phyloP scores from a whole-genome alignment of 768 basidiomycete genomes.

The Agaricus subrufescens region DNA sequence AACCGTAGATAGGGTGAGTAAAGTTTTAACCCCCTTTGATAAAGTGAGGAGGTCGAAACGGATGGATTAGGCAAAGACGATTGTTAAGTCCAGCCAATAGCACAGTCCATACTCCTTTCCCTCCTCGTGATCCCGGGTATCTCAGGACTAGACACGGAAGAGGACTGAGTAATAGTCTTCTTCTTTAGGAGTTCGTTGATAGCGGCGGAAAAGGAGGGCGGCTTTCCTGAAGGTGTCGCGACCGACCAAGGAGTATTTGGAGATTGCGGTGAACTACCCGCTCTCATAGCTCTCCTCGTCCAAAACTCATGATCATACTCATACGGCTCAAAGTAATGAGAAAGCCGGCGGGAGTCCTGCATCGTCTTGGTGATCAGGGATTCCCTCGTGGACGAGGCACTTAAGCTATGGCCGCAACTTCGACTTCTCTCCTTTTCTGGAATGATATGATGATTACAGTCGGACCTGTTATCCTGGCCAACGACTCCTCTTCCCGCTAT shows the following conservation, averaged over 20 bases:
- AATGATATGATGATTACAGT: background rate
- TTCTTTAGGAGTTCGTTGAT: slow-evolving; percentile 8
- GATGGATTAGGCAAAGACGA: background rate
- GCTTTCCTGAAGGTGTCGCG: background rate
- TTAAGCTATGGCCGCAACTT: slow-evolving; percentile 7
- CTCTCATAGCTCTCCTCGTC: slow-evolving; percentile 9
- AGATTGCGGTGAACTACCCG: slow-evolving; percentile 15
- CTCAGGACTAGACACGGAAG: background rate
- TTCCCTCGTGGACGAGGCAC: background rate
- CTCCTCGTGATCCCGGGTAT: slow-evolving; percentile 12
- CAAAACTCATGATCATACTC: slow-evolving; percentile 7
- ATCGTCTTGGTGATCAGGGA: background rate
- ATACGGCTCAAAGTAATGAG: slow-evolving; percentile 2
- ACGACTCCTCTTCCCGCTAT: background rate
- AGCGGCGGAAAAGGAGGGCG: slow-evolving; percentile 2
- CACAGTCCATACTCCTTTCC: slow-evolving; percentile 18
- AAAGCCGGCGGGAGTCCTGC: background rate
- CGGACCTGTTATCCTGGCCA: background rate
- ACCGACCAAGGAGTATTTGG: background rate
- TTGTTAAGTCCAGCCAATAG: slow-evolving; percentile 5
- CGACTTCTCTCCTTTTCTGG: slow-evolving; percentile 9
- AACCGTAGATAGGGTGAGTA: too few relatives aligned
- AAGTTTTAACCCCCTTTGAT: background rate
- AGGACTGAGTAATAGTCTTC: background rate
- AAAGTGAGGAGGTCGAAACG: background rate